A percentile compares a stretch with the other conserved stretches of the same genome.
These are phyloP conservation scores for Cystoderma amianthinum DNA, from an alignment of 768 basidiomycete genomes.

Conservation along the genomic window DNA sequence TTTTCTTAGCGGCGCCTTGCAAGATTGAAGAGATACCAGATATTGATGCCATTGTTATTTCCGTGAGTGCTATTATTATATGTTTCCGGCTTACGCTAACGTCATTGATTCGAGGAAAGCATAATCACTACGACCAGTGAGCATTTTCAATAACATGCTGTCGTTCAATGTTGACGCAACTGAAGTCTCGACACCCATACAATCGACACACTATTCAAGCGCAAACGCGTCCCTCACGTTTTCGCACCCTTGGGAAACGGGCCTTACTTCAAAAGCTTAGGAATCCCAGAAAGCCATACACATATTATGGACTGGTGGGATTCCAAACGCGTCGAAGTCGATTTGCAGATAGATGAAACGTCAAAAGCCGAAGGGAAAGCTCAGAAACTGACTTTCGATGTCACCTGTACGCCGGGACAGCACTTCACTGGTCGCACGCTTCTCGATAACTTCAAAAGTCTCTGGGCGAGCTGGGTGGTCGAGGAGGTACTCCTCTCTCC, in stretches of 20 bases:
- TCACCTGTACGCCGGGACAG: constrained; percentile 60
- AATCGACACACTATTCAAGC: constrained; percentile 26
- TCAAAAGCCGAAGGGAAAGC: not conserved
- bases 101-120: too few species aligned
- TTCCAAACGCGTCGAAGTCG: constrained; percentile 26
- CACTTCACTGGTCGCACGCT: constrained; percentile 49
- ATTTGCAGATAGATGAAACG: constrained; percentile 7
- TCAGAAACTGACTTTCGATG: constrained; percentile 23
- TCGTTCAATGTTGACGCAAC: not conserved
- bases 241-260: constrained; percentile 54
- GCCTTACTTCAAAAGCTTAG: constrained; percentile 29
- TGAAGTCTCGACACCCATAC: constrained; percentile 38
- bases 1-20: constrained; percentile 34
- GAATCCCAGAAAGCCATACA: constrained; percentile 28
- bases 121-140: constrained; percentile 49
- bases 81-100: too few species aligned
- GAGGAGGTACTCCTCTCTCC: constrained; percentile 34
- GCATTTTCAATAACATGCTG: constrained; percentile 4
- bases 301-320: constrained; percentile 67
- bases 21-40: constrained; percentile 52
- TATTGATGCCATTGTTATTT: constrained; percentile 57
- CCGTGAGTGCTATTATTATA: constrained; percentile 34
- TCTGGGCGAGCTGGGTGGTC: constrained; percentile 68
- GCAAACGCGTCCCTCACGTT: constrained; percentile 35
- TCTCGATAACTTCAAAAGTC: constrained; percentile 45